Evolutionary conservation across 75 land plant species (phyloP).

Genomic region (Pseudotsuga menziesii): DNA sequence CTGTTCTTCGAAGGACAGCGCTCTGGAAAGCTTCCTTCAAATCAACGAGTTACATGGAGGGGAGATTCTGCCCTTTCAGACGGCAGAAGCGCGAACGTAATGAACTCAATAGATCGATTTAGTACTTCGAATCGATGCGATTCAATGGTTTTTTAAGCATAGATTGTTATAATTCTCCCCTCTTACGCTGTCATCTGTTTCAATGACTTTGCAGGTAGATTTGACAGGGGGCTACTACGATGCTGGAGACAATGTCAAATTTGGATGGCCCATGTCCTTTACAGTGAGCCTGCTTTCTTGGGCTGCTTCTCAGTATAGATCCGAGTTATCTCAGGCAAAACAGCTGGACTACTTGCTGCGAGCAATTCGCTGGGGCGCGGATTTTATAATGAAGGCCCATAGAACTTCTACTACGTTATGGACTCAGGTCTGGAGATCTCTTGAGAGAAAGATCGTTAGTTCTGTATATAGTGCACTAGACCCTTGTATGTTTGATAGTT

Average conservation of each 20-base stretch:
- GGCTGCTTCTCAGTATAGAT: slow-evolving; percentile 17
- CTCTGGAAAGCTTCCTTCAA: slow-evolving; percentile 33
- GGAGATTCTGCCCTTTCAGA: slow-evolving; percentile 33
- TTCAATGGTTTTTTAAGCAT: background rate
- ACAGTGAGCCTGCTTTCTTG: slow-evolving; percentile 28
- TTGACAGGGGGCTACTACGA: slow-evolving; percentile 41
- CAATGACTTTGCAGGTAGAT: slow-evolving; percentile 39
- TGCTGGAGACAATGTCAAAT: slow-evolving; percentile 47
- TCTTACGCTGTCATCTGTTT: slow-evolving; percentile 40
- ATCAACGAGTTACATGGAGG: slow-evolving; percentile 36
- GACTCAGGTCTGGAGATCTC: slow-evolving; percentile 16
- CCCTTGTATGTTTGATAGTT: too few relatives aligned
- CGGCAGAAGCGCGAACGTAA: slow-evolving; percentile 8
- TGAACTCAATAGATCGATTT: background rate
- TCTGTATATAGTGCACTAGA: too few relatives aligned
- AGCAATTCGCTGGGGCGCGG: slow-evolving; percentile 35
- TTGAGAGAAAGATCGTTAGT: background rate
- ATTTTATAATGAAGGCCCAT: slow-evolving; percentile 18
- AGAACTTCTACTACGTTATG: slow-evolving; percentile 18
- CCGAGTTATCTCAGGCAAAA: slow-evolving; percentile 6
- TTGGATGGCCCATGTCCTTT: slow-evolving; percentile 41
- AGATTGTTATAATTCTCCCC: slow-evolving; percentile 5
- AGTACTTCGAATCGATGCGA: background rate
- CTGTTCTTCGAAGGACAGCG: slow-evolving; percentile 42
- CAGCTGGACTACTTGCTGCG: slow-evolving; percentile 15